These are phyloP conservation scores for Alternaria postmessia DNA, from an alignment of 2,329 filamentous ascomycete genomes.

Conservation along the genomic window DNA sequence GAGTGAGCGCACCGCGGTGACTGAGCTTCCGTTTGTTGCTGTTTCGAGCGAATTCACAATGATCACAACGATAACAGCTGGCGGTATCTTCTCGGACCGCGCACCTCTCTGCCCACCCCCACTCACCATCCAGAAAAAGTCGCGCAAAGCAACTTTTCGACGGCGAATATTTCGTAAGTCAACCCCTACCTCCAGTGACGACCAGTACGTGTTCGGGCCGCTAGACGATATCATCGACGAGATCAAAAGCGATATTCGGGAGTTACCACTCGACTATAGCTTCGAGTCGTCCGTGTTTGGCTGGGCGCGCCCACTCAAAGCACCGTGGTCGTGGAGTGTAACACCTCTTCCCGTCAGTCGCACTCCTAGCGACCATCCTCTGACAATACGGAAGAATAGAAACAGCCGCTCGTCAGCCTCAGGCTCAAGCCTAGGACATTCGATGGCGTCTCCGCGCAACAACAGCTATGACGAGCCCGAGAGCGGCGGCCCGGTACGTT, in stretches of 20 bases:
- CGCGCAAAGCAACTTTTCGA: slow-evolving; percentile 38
- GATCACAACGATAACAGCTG: slow-evolving; percentile 18
- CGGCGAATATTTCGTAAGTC: slow-evolving; percentile 36
- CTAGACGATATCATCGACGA: slow-evolving; percentile 48
- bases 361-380: slow-evolving; percentile 40
- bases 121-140: slow-evolving; percentile 41
- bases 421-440: slow-evolving; percentile 30
- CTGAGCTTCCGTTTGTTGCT: slow-evolving; percentile 13
- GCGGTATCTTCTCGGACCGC: slow-evolving; percentile 20
- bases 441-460: slow-evolving; percentile 22
- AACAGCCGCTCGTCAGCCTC: slow-evolving; percentile 42
- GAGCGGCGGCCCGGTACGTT: slow-evolving; percentile 13
- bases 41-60: slow-evolving; percentile 17
- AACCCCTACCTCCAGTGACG: slow-evolving; percentile 12
- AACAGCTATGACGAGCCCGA: slow-evolving; percentile 20
- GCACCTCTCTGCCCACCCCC: slow-evolving; percentile 36
- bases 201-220: slow-evolving; percentile 28
- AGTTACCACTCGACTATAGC: slow-evolving; percentile 23
- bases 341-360: slow-evolving; percentile 42
- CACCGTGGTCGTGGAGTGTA: slow-evolving; percentile 31
- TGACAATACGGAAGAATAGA: slow-evolving; percentile 45
- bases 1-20: slow-evolving; percentile 16
- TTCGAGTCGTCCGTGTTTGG: slow-evolving; percentile 20
- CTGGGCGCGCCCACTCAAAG: slow-evolving; percentile 29
- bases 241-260: slow-evolving; percentile 42